These are phyloP conservation scores for Dothistroma septosporum DNA, from an alignment of 2,329 filamentous ascomycete genomes.

Conservation along the genomic window DNA sequence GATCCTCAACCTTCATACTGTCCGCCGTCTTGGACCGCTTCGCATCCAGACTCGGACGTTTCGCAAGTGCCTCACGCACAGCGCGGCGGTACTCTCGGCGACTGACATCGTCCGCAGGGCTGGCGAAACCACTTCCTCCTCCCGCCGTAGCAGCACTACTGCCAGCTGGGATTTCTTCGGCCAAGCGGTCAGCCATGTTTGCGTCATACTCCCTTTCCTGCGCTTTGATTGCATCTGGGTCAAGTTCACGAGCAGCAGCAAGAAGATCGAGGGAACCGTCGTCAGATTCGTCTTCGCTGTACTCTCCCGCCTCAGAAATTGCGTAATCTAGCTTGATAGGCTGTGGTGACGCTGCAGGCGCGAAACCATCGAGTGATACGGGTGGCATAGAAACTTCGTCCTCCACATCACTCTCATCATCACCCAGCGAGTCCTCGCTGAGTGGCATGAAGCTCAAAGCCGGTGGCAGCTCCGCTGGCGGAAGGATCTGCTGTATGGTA, in stretches of 20 bases:
- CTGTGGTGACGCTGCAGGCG: constrained; percentile 33
- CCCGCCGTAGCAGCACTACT: constrained; percentile 48
- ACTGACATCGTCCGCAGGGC: constrained; percentile 31
- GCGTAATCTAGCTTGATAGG: constrained; percentile 29
- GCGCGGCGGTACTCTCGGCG: constrained; percentile 21
- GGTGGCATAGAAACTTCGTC: constrained; percentile 26
- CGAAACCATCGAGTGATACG: constrained; percentile 20
- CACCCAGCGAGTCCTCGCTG: constrained; percentile 33
- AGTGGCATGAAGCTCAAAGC: constrained; percentile 42
- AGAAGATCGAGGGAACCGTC: constrained; percentile 45
- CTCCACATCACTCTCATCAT: constrained; percentile 38
- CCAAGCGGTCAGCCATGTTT: constrained; percentile 45
- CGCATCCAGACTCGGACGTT: constrained; percentile 10
- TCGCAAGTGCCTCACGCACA: constrained; percentile 12
- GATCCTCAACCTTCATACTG: constrained; percentile 23
- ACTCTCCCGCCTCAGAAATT: constrained; percentile 30
- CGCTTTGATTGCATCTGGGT: constrained; percentile 40
- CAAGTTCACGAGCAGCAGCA: constrained; percentile 42
- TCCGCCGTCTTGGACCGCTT: constrained; percentile 18
- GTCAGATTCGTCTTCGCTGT: constrained; percentile 31
- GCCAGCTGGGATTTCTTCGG: constrained; percentile 48
- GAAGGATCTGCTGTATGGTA: constrained; percentile 61
- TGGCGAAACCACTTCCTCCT: constrained; percentile 47
- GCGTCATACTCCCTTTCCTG: constrained; percentile 48
- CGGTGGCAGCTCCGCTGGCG: constrained; percentile 43